Evolutionary conservation across 352 stramenopile genomes (phyloP), one percentile per base, ranked within the genome.

Genomic region (Phytophthora citrophthora): DNA sequence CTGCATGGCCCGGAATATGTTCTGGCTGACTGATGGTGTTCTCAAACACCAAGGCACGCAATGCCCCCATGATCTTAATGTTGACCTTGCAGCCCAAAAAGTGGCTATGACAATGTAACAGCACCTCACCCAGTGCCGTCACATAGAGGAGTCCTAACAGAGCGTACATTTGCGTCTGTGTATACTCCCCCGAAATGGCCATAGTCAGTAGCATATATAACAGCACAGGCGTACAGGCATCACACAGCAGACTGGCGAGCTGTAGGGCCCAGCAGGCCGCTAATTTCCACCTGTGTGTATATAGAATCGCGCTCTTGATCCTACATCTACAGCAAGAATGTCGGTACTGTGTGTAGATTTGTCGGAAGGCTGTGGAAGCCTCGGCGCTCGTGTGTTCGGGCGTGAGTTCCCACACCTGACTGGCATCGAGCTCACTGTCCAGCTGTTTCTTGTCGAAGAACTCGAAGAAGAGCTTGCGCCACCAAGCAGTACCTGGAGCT

Each of bases 361-460:
- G 54, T 31, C 61, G 36, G 48, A 70, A 67, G 34, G 76, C 60
- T 18, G 76, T 65, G 1, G 64, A 60, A 43, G 71, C 71, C 23
- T 64, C 64, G n/a, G 69, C 59, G 46, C 76, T 86, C 45, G 65
- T 75, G 54, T 72, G 80, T 16, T 64, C 62, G 15, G 57, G 44
- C 40, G 78, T 54, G 27, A 90, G 70, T 24, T 68, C 67, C 81
- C 81, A 90, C 26, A 81, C 72, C 48, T 90, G 75, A 15, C 72
- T 76, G 5, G 60, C 50, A 24, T 81, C 57, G 7, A 83, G 32
- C 34, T 76, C 61, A 18, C 54, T 65, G 38, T 74, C 49, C 16
- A 72, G 36, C 20, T 39, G 31, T 41, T 69, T 54, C 48, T 63
- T 74, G 59, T 70, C 72, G 48, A 85, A 85, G 32, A 73, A 59